Base-by-base conservation (phyloP, 768 basidiomycete genomes). In the Russula sp. region DNA sequence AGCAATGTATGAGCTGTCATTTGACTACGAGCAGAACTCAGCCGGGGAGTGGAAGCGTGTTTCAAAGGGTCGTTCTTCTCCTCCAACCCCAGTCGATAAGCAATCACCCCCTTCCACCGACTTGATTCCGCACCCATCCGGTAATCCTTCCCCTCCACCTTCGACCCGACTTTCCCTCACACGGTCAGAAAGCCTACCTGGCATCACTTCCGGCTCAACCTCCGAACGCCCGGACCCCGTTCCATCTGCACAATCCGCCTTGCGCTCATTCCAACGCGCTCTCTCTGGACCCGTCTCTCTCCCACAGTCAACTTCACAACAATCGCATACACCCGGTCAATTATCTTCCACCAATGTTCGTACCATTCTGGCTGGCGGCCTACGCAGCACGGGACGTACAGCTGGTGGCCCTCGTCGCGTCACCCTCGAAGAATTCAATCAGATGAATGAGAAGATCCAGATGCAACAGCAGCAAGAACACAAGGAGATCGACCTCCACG, bases 151-250 rank as follows among this genome's bases (percentile, higher is more conserved):
- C 61, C 79, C 81, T 34, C 77, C 78, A 1, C 67, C 75, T 22
- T 28, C 64, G 2, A 52, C 61, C 54, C 80, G 84, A 60, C 72
- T 77, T 22, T 82, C 87, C 0, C 79, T 90, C 32, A 82, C 87
- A 5, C 85, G 84, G 51, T 87, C 88, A 46, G 88, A 90, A 71
- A 87, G 83, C 70, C 80, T 83, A 34, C 81, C 82, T 67, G 75
- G 83, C n/a, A 72, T 78, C 9, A 76, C 81, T n/a, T 70, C 70
- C 62, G 72, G 73, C 30, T 49, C 59, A 18, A 36, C 59, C 3
- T 46, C 57, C 9, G 67, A 68, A n/a, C 64, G 67, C 22, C 62
- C 72, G 56, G 73, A 70, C 70, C 66, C 75, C 26, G 28, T 74
- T 66, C 70, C 75, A 63, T 67, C 71, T 52, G 60, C 77, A 49